Evolutionary conservation across 2,329 filamentous ascomycete species (phyloP).

Genomic region (Zymoseptoria brevis): DNA sequence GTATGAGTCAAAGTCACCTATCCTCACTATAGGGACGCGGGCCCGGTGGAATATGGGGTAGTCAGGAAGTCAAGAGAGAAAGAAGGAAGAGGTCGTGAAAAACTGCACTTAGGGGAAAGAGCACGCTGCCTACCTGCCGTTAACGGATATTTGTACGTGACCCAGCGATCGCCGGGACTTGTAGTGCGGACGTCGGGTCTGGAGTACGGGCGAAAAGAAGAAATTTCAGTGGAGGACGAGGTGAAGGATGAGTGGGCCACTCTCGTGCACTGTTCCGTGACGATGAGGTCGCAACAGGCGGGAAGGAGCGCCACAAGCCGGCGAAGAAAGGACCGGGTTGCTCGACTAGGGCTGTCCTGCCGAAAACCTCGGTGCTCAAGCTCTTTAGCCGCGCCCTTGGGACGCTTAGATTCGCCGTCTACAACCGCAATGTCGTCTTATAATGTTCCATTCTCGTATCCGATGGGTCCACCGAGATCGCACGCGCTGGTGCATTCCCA

Average conservation of each 20-base stretch:
- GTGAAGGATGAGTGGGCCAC: background rate
- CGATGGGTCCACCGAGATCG: background rate
- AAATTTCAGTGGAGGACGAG: background rate
- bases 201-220: background rate
- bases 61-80: background rate
- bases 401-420: background rate
- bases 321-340: background rate
- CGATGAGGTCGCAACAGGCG: background rate
- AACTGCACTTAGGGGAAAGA: background rate
- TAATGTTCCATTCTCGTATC: background rate
- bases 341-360: background rate
- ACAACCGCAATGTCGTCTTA: background rate
- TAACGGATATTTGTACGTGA: constrained; percentile 1
- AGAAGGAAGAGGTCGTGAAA: background rate
- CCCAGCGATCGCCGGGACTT: background rate
- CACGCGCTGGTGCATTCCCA: background rate
- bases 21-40: background rate
- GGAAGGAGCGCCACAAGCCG: background rate
- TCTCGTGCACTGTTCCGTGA: background rate
- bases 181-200: background rate
- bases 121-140: background rate
- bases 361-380: background rate
- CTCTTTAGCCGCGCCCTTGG: background rate
- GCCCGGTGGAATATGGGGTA: background rate
- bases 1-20: background rate